Base-by-base conservation (phyloP, 305 asterid species). In the Striga hermonthica region DNA sequence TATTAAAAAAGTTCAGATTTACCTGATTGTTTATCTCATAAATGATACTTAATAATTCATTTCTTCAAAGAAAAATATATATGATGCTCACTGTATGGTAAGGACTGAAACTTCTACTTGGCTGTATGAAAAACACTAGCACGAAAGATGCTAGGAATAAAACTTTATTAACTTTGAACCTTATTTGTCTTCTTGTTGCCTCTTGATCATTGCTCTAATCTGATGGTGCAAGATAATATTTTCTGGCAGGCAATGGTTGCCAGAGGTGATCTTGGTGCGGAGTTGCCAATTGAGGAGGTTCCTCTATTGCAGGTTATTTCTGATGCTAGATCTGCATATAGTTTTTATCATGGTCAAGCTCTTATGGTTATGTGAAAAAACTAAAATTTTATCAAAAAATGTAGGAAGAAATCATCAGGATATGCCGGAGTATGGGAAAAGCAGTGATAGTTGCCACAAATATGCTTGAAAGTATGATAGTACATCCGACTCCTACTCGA, bases 261-360 rank as follows among this genome's bases (percentile, higher is more conserved):
- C 58, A 87, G 98, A 81, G 98, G 98, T 41, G 98, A 92, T 79
- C 98, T 92, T 72, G 98, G 97, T 58, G 97, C 97, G 34, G 97
- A 90, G 84, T 72, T 92, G 74, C 97, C 98, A 60, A 76, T 92
- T 54, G 98, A 92, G 82, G 98, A 92, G 82, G 98, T 89, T 76
- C 98, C 97, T 65, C 59, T 92, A 73, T 83, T 92, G 91, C 98
- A 92, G 98, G 97, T 89, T 79, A 61, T 14, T 16, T 4, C 55
- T 15, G 36, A 56, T 41, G 47, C 44, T 40, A 15, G 48, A 45
- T 47, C 38, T 10, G 31, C 67, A 36, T 60, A 12, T 62, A 38
- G 54, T 48, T 48, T 48, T 22, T 22, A 22, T 22, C 31, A 22
- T 22, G 1, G 31, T 22, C 31, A 22, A 22, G 31, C 31, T 22